Base-by-base conservation (phyloP, 257 asterid genomes). In the Petrea volubilis region DNA sequence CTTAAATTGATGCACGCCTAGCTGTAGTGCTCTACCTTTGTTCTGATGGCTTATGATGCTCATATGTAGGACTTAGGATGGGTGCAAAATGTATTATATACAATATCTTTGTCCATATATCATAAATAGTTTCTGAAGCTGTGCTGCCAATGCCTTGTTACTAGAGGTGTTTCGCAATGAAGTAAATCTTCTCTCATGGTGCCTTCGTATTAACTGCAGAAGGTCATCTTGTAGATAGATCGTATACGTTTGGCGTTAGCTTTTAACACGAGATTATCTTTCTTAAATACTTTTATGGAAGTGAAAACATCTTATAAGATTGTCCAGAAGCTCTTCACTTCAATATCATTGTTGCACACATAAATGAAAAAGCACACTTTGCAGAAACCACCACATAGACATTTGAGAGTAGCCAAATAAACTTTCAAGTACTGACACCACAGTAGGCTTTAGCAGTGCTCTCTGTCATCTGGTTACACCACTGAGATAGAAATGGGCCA, bases 361-460 rank as follows among this genome's bases (percentile, higher is more conserved):
- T 18, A 41, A 31, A 55, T 15, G 47, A 67, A 34, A 20, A 1
- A 50, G 4, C 28, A 7, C 67, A 44, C 61, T 7, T 10, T 44
- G 18, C 56, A 15, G 67, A 59, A 60, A 21, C 46, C n/a, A 40
- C 56, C 49, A 9, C 66, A 43, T 4, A 5, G 23, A 20, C 50
- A 12, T 41, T 13, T 23, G 41, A 60, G 31, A 67, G 23, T 23
- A 49, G 34, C 20, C 57, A 70, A 24, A 25, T 20, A 20, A 27
- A 59, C 21, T 72, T 70, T 74, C 67, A 78, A 51, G 57, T 74
- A 58, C 7, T 36, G 58, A 81, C 55, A 13, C 86, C 88, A 72
- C 92, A 84, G 58, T 80, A 84, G 61, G 77, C 81, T 41, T 67
- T 70, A 44, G 79, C 81, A 33, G 77, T 70, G 64, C 83, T 67